Conservation (phyloP, 768 basidiomycete species). For the Xerocomellus chrysenteron region DNA sequence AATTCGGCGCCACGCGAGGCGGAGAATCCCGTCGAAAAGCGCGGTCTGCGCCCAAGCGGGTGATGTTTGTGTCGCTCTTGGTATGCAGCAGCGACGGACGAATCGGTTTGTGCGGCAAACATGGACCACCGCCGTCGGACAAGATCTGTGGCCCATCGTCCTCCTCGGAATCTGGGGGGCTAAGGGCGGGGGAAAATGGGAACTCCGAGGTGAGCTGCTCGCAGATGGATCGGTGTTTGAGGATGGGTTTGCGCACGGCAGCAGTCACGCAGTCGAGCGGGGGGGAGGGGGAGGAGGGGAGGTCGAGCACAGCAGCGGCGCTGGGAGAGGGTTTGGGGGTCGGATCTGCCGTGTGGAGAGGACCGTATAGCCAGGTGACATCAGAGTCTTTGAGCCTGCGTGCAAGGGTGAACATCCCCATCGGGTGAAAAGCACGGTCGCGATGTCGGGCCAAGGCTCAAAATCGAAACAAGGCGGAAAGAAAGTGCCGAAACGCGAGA, state of each 20-base stretch:
- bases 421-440: too few relatives aligned
- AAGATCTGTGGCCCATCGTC: conserved; percentile 23
- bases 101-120: not conserved
- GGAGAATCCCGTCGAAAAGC: conserved; percentile 65
- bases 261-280: conserved; percentile 1
- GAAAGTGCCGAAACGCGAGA: not conserved
- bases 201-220: conserved; percentile 82
- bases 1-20: conserved; percentile 46
- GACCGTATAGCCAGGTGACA: conserved; percentile 98
- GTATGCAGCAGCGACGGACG: conserved; percentile 73
- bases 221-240: conserved; percentile 91
- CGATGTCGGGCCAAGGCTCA: not conserved
- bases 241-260: conserved; percentile 73
- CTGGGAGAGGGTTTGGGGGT: conserved; percentile 46
- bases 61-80: conserved; percentile 86
- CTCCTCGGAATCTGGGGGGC: conserved; percentile 57
- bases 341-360: conserved; percentile 89
- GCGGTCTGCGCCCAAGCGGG: conserved; percentile 48
- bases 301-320: conserved; percentile 35
- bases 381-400: conserved; percentile 97
- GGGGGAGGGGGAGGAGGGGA: conserved; percentile 37
- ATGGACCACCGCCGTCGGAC: conserved; percentile 24
- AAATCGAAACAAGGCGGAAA: not conserved
- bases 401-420: conserved; percentile 8
- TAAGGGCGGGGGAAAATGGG: conserved; percentile 61